Evolutionary conservation across 805 yeast genomes (phyloP), one percentile per base, ranked within the genome.

Genomic region (Candida ovalis): DNA sequence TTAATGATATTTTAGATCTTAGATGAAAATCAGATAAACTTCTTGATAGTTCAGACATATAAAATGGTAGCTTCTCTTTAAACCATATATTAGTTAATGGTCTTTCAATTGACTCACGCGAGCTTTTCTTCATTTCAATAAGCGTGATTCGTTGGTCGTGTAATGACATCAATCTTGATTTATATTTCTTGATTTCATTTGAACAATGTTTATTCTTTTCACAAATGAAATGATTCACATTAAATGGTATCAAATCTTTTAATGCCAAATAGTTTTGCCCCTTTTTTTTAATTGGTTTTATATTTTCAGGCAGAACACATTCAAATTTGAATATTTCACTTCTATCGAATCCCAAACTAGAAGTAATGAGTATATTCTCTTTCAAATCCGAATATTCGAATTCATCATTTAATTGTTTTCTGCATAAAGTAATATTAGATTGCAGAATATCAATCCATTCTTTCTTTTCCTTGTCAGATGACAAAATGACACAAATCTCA

Each of bases 401-500:
- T 21, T 71, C 68, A 48, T 66, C 57, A 3, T 68, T 67, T 2
- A 71, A 69, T 0, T 71, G 72, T 47, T 64, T 62, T 37, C 54
- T 38, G 47, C 58, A 53, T 33, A 46, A 50, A 2, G 0, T 40
- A 1, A 47, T 9, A 21, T 30, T 36, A 9, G 44, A 17, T 6
- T 39, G 49, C 3, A 64, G 33, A 8, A 64, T 55, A 32, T 70
- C 69, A 9, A 49, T 46, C 86, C 86, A 82, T 0, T 67, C 47
- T 0, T 48, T 38, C 38, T 54, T 57, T 49, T 80, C 86, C 2
- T 45, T 23, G 4, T 50, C 45, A 38, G 64, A 58, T 0, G 64
- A 50, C 13, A 70, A 63, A 3, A 72, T 45, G 9, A 76, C 56
- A 23, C 76, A 53, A 1, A 81, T 40, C 59, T 82, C 87, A 57